Conservation (phyloP, 2,329 filamentous ascomycete species). For the Colletotrichum tamarilloi region DNA sequence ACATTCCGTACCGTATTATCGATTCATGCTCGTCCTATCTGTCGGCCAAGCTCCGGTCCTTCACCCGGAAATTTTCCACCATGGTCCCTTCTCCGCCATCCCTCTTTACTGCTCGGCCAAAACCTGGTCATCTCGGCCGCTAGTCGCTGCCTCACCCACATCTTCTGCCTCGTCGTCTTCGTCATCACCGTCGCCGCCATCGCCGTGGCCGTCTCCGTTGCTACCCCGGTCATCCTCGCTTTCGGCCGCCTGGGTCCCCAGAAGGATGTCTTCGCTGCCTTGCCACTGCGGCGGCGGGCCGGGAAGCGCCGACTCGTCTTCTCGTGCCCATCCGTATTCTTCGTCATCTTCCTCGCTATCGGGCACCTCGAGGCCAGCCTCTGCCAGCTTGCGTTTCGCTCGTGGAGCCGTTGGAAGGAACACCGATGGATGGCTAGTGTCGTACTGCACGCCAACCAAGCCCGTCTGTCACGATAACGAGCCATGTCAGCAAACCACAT, state of each 20-base stretch:
- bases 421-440: constrained; percentile 49
- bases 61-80: constrained; percentile 15
- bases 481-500: constrained; percentile 26
- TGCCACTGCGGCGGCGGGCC: constrained; percentile 74
- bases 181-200: constrained; percentile 36
- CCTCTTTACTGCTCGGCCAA: constrained; percentile 19
- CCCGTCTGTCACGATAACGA: constrained; percentile 50
- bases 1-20: constrained; percentile 17
- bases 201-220: constrained; percentile 32
- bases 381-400: constrained; percentile 72
- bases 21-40: constrained; percentile 35
- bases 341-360: constrained; percentile 74
- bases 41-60: constrained; percentile 34
- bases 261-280: constrained; percentile 72
- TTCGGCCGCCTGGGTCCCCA: constrained; percentile 57
- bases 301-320: constrained; percentile 71
- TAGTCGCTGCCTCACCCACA: constrained; percentile 34
- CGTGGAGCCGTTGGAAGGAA: constrained; percentile 50
- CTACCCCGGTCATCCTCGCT: constrained; percentile 41
- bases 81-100: constrained; percentile 5
- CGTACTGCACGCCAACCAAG: constrained; percentile 53
- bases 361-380: constrained; percentile 69
- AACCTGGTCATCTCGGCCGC: constrained; percentile 32
- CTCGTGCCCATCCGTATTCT: constrained; percentile 78
- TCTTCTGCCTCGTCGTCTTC: constrained; percentile 36